Percentiles rank a stretch among this genome's conserved stretches.
phyloP scores from a whole-genome alignment of 83 land plant species.

The Picea abies region DNA sequence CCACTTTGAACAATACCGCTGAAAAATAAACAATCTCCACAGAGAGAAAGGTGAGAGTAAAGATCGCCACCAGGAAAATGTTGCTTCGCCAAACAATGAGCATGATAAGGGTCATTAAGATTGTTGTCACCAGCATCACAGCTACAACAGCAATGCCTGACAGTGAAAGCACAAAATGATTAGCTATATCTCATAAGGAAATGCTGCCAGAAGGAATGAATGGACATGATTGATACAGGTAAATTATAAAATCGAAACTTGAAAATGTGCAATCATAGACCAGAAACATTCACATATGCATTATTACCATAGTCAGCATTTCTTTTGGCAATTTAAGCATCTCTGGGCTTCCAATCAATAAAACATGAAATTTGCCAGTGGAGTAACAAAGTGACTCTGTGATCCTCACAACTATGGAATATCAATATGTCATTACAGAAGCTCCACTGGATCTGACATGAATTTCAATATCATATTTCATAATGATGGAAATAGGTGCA shows the following conservation, averaged over 20 bases:
- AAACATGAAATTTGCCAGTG: neutral
- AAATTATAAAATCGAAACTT: neutral
- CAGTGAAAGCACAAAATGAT: constrained; percentile 18
- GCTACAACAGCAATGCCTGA: constrained; percentile 74
- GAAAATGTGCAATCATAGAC: neutral
- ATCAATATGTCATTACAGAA: neutral
- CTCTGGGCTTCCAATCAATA: neutral
- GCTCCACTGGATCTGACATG: neutral
- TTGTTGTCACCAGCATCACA: constrained; percentile 73
- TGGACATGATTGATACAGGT: neutral
- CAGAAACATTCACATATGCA: neutral
- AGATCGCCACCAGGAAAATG: constrained; percentile 49
- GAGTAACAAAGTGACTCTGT: neutral
- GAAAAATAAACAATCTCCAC: constrained; percentile 62
- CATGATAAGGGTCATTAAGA: constrained; percentile 68
- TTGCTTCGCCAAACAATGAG: constrained; percentile 67
- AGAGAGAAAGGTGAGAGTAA: constrained; percentile 44
- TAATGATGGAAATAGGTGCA: neutral
- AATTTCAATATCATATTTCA: neutral
- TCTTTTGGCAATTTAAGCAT: neutral
- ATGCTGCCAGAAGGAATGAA: neutral
- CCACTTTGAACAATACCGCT: constrained; percentile 59
- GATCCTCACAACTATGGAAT: neutral
- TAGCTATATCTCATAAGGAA: constrained; percentile 1
- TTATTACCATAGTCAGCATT: neutral